phyloP scores from a whole-genome alignment of 2,329 filamentous ascomycete genomes.

The Penicillium hordei region DNA sequence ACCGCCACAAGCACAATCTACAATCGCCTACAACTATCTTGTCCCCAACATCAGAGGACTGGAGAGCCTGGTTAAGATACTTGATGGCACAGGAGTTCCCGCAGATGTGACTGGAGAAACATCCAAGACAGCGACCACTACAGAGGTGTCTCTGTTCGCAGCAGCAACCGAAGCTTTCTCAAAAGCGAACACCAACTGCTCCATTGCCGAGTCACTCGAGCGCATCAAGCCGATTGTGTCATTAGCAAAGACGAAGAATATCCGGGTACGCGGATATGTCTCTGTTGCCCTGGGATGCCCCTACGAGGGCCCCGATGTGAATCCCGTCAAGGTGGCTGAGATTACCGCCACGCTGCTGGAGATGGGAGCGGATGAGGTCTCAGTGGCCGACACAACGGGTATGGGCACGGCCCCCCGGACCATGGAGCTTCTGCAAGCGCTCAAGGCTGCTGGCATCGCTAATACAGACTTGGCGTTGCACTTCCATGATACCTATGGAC shows the following conservation, averaged over 20 bases:
- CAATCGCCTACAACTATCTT: slow-evolving; percentile 65
- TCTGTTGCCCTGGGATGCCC: slow-evolving; percentile 65
- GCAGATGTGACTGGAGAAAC: slow-evolving; percentile 30
- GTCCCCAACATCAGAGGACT: slow-evolving; percentile 63
- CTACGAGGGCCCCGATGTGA: slow-evolving; percentile 63
- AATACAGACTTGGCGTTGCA: slow-evolving; percentile 62
- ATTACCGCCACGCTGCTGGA: slow-evolving; percentile 61
- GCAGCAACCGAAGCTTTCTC: slow-evolving; percentile 66
- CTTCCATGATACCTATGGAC: slow-evolving; percentile 67
- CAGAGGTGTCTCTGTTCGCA: slow-evolving; percentile 63
- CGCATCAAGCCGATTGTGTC: slow-evolving; percentile 60
- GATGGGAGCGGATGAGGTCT: slow-evolving; percentile 66
- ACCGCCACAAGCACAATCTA: slow-evolving; percentile 51
- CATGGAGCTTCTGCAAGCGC: slow-evolving; percentile 56
- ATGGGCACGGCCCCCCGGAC: slow-evolving; percentile 66
- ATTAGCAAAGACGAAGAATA: slow-evolving; percentile 55
- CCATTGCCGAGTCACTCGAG: slow-evolving; percentile 60
- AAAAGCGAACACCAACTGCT: slow-evolving; percentile 66
- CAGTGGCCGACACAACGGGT: slow-evolving; percentile 65
- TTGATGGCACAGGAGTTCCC: slow-evolving; percentile 44
- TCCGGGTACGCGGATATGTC: slow-evolving; percentile 64
- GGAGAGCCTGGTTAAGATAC: slow-evolving; percentile 58
- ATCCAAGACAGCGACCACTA: slow-evolving; percentile 38
- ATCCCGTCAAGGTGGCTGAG: slow-evolving; percentile 60
- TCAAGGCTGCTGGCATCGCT: slow-evolving; percentile 60